Conservation (phyloP, 2,329 filamentous ascomycete species). For the Aspergillus transmontanensis region DNA sequence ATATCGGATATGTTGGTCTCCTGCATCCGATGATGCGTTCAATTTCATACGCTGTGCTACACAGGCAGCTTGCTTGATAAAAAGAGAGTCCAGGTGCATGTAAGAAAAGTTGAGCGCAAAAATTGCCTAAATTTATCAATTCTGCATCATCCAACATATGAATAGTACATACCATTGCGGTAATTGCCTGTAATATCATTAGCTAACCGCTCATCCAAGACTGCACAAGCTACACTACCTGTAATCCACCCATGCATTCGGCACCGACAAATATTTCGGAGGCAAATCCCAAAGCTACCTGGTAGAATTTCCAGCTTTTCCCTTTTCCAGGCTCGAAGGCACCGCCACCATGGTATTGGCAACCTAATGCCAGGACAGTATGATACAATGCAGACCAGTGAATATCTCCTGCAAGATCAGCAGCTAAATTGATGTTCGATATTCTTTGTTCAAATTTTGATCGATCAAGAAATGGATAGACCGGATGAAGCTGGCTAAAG, state of each 20-base stretch:
- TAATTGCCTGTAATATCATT: slow-evolving; percentile 22
- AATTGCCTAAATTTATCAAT: slow-evolving; percentile 30
- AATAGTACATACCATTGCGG: slow-evolving; percentile 23
- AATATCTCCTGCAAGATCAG: slow-evolving; percentile 56
- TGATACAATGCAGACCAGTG: slow-evolving; percentile 48
- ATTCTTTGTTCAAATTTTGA: slow-evolving; percentile 36
- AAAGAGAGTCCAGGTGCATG: slow-evolving; percentile 23
- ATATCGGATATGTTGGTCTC: too few species aligned
- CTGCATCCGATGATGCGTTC: too few species aligned
- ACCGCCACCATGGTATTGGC: slow-evolving; percentile 35
- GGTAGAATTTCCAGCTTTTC: slow-evolving; percentile 36
- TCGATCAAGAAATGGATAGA: slow-evolving; percentile 46
- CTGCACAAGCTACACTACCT: slow-evolving; percentile 3
- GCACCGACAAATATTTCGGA: slow-evolving; percentile 32
- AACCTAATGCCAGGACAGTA: slow-evolving; percentile 39
- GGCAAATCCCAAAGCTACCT: slow-evolving; percentile 13
- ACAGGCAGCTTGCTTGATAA: too few species aligned
- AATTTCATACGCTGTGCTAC: too few species aligned
- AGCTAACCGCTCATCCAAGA: not conserved
- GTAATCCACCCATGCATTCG: slow-evolving; percentile 23
- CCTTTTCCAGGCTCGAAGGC: slow-evolving; percentile 43
- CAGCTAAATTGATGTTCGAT: slow-evolving; percentile 52
- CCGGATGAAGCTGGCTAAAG: slow-evolving; percentile 41
- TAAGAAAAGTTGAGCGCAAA: slow-evolving; percentile 41
- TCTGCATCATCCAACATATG: not conserved